These are phyloP conservation scores for Parafenestella ontariensis DNA, from an alignment of 2,329 filamentous ascomycete genomes.

Conservation along the genomic window DNA sequence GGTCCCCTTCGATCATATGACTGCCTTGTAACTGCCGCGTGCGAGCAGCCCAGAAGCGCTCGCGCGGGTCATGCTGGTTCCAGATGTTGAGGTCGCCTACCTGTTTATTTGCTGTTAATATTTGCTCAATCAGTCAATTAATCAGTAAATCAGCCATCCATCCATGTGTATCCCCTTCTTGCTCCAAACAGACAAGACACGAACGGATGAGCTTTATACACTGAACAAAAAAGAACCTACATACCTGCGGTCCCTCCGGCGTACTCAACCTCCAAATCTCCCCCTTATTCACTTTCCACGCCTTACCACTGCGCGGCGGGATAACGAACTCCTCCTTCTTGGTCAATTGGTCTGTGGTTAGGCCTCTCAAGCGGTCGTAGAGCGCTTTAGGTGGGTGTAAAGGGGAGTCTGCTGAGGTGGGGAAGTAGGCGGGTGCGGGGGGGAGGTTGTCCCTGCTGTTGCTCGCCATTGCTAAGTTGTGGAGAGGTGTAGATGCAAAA, in stretches of 20 bases:
- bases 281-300: slow-evolving; percentile 74
- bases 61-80: slow-evolving; percentile 77
- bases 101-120: not conserved
- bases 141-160: not conserved
- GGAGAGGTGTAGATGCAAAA: too few species aligned
- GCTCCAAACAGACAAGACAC: too few species aligned
- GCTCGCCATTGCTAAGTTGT: slow-evolving; percentile 1
- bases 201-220: too few species aligned
- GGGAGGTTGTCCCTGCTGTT: slow-evolving; percentile 15
- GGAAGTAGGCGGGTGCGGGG: slow-evolving; percentile 46
- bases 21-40: slow-evolving; percentile 80
- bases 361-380: slow-evolving; percentile 31
- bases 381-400: slow-evolving; percentile 43
- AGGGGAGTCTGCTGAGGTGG: slow-evolving; percentile 37
- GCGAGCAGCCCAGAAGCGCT: slow-evolving; percentile 81
- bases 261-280: slow-evolving; percentile 76
- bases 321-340: slow-evolving; percentile 55
- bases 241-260: slow-evolving; percentile 72
- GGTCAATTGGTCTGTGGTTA: slow-evolving; percentile 8
- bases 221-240: too few species aligned
- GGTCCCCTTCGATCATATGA: slow-evolving; percentile 74
- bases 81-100: slow-evolving; percentile 84
- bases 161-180: too few species aligned
- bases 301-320: slow-evolving; percentile 75
- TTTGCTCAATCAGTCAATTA: not conserved